phyloP scores from a whole-genome alignment of 176 grass and related monocot genomes.

The Phoenix roebelenii region DNA sequence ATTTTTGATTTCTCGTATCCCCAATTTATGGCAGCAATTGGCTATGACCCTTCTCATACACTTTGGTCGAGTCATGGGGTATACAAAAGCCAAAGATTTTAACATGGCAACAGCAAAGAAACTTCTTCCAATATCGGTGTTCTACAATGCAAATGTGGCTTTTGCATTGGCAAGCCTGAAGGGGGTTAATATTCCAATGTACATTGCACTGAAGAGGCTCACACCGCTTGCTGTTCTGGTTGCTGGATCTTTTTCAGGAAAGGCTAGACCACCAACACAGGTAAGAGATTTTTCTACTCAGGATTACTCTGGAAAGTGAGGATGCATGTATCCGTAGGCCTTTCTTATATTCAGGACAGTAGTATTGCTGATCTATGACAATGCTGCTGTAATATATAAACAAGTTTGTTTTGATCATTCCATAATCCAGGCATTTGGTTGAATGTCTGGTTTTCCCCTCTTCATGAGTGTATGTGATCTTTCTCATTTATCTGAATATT shows the following conservation, averaged over 20 bases:
- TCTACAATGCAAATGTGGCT: conserved; percentile 98
- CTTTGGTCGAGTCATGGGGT: conserved; percentile 47
- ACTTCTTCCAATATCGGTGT: conserved; percentile 74
- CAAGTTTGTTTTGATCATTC: too few relatives aligned
- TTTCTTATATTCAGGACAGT: background rate
- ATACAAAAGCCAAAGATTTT: conserved; percentile 71
- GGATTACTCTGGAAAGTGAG: background rate
- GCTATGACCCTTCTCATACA: conserved; percentile 70
- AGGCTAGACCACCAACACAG: conserved; percentile 68
- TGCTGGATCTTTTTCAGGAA: conserved; percentile 45
- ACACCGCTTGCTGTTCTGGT: conserved; percentile 91
- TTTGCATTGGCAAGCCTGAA: conserved; percentile 94
- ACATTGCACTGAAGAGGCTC: conserved; percentile 95
- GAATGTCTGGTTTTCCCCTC: too few relatives aligned
- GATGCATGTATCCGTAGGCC: background rate
- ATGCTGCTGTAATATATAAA: too few relatives aligned
- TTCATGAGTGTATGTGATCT: too few relatives aligned
- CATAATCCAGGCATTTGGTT: too few relatives aligned
- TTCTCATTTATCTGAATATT: too few relatives aligned
- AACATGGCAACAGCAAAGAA: conserved; percentile 63
- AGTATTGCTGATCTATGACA: too few relatives aligned
- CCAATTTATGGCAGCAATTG: conserved; percentile 60
- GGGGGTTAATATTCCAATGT: conserved; percentile 98
- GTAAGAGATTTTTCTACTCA: conserved; percentile 3
- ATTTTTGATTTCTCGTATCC: too few relatives aligned